A percentile compares a stretch with the other conserved stretches of the same genome.
Evolutionary conservation across 2,329 filamentous ascomycete species (phyloP).

Genomic region (Arthroderma uncinatum): DNA sequence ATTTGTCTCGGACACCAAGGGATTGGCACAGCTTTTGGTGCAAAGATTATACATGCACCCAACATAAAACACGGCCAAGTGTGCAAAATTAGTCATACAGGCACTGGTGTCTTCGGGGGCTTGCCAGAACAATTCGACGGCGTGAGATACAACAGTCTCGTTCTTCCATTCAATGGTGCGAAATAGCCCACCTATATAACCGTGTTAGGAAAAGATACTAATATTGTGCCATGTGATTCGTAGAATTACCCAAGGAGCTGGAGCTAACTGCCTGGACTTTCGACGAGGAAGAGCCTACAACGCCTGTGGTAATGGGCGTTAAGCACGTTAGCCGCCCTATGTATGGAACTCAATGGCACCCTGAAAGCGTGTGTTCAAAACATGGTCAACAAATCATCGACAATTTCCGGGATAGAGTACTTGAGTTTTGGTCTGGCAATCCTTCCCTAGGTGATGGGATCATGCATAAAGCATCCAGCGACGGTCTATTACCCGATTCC

Average conservation of each 20-base stretch:
- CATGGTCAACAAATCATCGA: conserved; percentile 13
- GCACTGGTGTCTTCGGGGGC: conserved; percentile 53
- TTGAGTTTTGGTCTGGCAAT: conserved; percentile 9
- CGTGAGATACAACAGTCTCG: conserved; percentile 14
- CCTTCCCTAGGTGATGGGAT: background rate
- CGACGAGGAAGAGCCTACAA: conserved; percentile 10
- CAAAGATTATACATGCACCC: conserved; percentile 52
- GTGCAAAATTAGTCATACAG: conserved; percentile 50
- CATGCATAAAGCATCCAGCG: background rate
- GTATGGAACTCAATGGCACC: conserved; percentile 14
- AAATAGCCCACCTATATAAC: background rate
- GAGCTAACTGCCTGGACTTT: conserved; percentile 13
- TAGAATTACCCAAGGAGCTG: conserved; percentile 11
- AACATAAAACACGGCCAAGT: conserved; percentile 76
- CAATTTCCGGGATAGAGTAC: conserved; percentile 10
- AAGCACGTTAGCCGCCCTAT: conserved; percentile 11
- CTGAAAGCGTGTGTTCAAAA: conserved; percentile 14
- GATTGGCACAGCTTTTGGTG: conserved; percentile 57
- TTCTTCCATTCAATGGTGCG: conserved; percentile 11
- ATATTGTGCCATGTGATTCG: background rate
- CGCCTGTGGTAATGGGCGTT: conserved; percentile 12
- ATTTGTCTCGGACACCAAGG: conserved; percentile 88
- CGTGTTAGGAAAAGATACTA: background rate
- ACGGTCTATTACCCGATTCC: conserved; percentile 8
- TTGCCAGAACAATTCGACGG: conserved; percentile 30